Base-by-base conservation (phyloP, 208 protist genomes). In the Angomonas deanei region DNA sequence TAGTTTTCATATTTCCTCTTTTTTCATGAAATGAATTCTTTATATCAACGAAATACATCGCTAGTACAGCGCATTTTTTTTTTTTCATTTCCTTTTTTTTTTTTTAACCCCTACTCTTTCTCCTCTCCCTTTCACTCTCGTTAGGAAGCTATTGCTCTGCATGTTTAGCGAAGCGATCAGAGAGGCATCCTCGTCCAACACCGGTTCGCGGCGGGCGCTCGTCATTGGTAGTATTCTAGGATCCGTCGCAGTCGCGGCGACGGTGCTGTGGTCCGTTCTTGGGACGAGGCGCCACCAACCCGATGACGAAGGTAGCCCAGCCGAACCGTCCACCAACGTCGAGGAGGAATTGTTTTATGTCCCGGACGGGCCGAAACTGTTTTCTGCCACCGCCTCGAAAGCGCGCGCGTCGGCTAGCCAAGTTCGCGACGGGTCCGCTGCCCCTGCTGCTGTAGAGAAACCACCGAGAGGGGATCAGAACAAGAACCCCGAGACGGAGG, bases 311-410 rank as follows among this genome's bases (percentile, higher is more conserved):
- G 10, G 10, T 53, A 53, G 47, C 23, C 8, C 23, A 6, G 23
- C n/a, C 8, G 47, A 24, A 17, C 8, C 13, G 47, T 6, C 6
- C 39, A 55, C 24, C n/a, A 69, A 68, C 19, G 73, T 75, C 23
- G 78, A 86, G 33, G 73, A 82, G 19, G 74, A 82, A 24, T 58
- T 76, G 30, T 90, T 90, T 52, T 72, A 53, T 8, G 56, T 72
- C 46, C 66, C 50, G 19, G 76, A 68, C 19, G 70, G 75, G 2
- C 72, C 65, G 19, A 68, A 76, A 4, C 68, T 84, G 39, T 76
- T 76, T 19, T 54, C 73, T 11, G 60, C 64, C 21, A 60, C 28
- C 30, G 69, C 61, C 30, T 57, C 28, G 3, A 69, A 60, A 50
- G 48, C 62, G 26, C 58, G 61, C 26, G 59, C 64, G 61, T 42